Evolutionary conservation across 2,329 filamentous ascomycete genomes (phyloP).

Genomic region (Diplodia sapinea): DNA sequence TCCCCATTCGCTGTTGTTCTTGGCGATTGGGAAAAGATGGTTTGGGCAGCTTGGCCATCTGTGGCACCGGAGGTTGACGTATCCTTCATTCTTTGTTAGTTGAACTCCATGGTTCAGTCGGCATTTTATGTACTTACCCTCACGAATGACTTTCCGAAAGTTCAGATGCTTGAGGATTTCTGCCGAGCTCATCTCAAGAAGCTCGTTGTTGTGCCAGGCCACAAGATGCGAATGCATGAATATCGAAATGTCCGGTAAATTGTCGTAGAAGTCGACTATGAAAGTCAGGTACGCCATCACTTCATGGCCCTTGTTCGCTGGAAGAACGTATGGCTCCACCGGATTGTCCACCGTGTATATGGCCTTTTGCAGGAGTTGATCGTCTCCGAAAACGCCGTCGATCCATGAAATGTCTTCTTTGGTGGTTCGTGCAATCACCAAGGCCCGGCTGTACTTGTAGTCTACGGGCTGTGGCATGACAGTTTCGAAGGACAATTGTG

Average conservation of each 20-base stretch:
- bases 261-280: slow-evolving; percentile 39
- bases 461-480: slow-evolving; percentile 50
- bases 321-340: slow-evolving; percentile 31
- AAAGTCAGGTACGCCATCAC: slow-evolving; percentile 38
- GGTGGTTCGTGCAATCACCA: slow-evolving; percentile 56
- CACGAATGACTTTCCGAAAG: slow-evolving; percentile 39
- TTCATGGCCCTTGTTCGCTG: slow-evolving; percentile 37
- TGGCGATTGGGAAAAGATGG: slow-evolving; percentile 45
- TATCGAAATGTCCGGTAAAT: slow-evolving; percentile 35
- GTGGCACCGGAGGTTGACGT: slow-evolving; percentile 50
- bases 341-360: slow-evolving; percentile 35
- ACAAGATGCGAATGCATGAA: slow-evolving; percentile 35
- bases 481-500: slow-evolving; percentile 23
- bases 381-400: slow-evolving; percentile 45
- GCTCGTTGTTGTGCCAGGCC: slow-evolving; percentile 34
- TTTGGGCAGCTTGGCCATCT: slow-evolving; percentile 47
- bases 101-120: slow-evolving; percentile 37
- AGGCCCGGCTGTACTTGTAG: slow-evolving; percentile 52
- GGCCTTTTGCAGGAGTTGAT: slow-evolving; percentile 45
- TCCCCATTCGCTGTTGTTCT: slow-evolving; percentile 61
- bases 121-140: slow-evolving; percentile 35
- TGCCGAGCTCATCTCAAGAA: slow-evolving; percentile 47
- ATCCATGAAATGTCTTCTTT: slow-evolving; percentile 58
- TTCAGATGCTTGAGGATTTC: slow-evolving; percentile 40
- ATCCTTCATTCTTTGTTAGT: slow-evolving; percentile 39